Conservation (phyloP, 1,284 basidiomycete genomes). For the Sporisorium scitamineum region DNA sequence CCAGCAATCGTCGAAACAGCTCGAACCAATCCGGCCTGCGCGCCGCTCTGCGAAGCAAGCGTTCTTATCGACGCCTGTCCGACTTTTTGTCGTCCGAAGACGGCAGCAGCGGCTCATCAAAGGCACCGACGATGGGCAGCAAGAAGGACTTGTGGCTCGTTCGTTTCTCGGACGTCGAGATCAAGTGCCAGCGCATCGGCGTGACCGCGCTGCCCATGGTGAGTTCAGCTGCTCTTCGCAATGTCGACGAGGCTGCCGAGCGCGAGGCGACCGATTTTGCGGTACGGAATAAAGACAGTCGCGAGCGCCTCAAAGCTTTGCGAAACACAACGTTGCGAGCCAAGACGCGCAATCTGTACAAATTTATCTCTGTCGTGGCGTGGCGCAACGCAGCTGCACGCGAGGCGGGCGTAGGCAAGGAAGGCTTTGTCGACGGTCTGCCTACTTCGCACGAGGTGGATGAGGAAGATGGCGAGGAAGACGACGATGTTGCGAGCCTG, state of each 20-base stretch:
- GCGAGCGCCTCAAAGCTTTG: conserved; percentile 58
- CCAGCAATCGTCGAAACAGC: conserved; percentile 14
- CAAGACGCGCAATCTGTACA: conserved; percentile 63
- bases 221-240: conserved; percentile 71
- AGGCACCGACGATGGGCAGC: conserved; percentile 64
- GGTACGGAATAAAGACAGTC: conserved; percentile 57
- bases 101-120: conserved; percentile 23
- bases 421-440: conserved; percentile 25
- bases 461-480: conserved; percentile 49
- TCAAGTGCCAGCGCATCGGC: conserved; percentile 89
- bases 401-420: conserved; percentile 3
- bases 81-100: conserved; percentile 53
- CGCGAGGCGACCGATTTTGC: conserved; percentile 42
- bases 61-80: conserved; percentile 59
- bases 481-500: conserved; percentile 30
- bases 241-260: neutral
- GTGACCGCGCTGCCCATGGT: conserved; percentile 87
- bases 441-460: conserved; percentile 50
- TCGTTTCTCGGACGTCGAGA: conserved; percentile 91
- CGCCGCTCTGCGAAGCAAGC: conserved; percentile 56
- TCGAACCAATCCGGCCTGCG: conserved; percentile 38
- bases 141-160: conserved; percentile 91
- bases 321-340: conserved; percentile 58
- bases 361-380: conserved; percentile 53
- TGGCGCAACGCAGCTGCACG: conserved; percentile 44